Conservation (phyloP, 345 rosid genomes). For the Heritiera fomes region DNA sequence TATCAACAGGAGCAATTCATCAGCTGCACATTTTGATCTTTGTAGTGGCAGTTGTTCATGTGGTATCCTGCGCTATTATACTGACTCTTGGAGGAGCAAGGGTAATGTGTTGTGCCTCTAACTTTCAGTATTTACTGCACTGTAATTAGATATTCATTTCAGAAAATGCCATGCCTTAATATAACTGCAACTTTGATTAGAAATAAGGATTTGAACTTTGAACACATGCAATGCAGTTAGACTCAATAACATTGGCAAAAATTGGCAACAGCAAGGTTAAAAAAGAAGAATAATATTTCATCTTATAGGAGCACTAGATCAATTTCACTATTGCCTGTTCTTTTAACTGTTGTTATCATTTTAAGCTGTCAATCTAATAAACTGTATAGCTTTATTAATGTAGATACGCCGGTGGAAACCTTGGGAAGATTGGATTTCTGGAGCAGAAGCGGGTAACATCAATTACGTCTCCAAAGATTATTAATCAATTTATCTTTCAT, state of each 20-base stretch:
- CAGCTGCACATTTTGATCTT: slow-evolving; percentile 89
- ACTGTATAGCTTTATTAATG: neutral
- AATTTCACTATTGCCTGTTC: slow-evolving; percentile 4
- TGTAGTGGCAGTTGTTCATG: slow-evolving; percentile 86
- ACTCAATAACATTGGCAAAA: neutral
- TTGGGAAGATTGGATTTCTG: slow-evolving; percentile 58
- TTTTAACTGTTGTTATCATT: neutral
- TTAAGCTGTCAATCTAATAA: neutral
- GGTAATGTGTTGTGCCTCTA: slow-evolving; percentile 41
- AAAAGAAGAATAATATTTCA: neutral
- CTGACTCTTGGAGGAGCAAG: slow-evolving; percentile 76
- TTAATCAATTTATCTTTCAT: neutral
- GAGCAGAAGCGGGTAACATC: slow-evolving; percentile 24
- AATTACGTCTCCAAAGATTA: neutral
- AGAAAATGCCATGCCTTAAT: neutral
- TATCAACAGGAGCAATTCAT: slow-evolving; percentile 81
- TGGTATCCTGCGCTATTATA: slow-evolving; percentile 71
- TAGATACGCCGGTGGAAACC: slow-evolving; percentile 82
- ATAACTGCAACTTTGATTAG: neutral
- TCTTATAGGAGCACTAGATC: neutral
- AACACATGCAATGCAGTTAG: neutral
- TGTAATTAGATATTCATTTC: neutral
- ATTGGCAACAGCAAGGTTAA: neutral
- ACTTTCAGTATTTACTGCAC: neutral
- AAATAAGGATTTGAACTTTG: neutral